Evolutionary conservation across 2,329 filamentous ascomycete genomes (phyloP), one percentile per base, ranked within the genome.

Genomic region (Immersiporthe knoxdaviesiana): DNA sequence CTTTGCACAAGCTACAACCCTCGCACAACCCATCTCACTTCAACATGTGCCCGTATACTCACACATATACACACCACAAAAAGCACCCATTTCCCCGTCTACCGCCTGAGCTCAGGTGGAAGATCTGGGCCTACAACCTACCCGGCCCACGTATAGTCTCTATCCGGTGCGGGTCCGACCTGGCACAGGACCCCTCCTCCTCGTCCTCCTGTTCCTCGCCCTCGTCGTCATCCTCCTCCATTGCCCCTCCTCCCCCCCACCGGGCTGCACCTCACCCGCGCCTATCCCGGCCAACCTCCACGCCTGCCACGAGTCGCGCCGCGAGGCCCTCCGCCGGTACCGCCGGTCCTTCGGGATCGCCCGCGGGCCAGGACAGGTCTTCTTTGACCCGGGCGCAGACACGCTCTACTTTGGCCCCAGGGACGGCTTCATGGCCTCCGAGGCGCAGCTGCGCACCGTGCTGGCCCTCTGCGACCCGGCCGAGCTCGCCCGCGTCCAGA

Each of bases 391-490:
- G 0, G 65, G 72, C 18, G 73, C 73, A 63, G 84, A 86, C 69
- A 78, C 83, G n/a, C 76, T 85, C 65, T 85, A 82, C 74, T 84
- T 85, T 72, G 83, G 83, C 47, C 78, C 80, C 14, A 78, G 81
- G 41, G 74, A 80, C 35, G 83, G 82, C 65, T 81, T 79, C 75
- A 82, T 82, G 79, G 81, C 81, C 27, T 78, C 82, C 64, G 79
- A 81, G 68, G 78, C 82, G 7, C 80, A 84, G 71, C 81, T 85
- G 67, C 78, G 79, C 64, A 82, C 81, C 18, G 80, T 80, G 73
- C 78, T 85, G 75, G 75, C 79, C 65, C 77, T 84, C 73, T 81
- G 79, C 72, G 77, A 78, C 58, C 79, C 77, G 7, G 73, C 73
- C 12, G 81, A 85, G 70, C 77, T 85, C 60, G 78, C 77, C 11